phyloP scores from a whole-genome alignment of 345 rosid genomes.

The Brassica cretica region DNA sequence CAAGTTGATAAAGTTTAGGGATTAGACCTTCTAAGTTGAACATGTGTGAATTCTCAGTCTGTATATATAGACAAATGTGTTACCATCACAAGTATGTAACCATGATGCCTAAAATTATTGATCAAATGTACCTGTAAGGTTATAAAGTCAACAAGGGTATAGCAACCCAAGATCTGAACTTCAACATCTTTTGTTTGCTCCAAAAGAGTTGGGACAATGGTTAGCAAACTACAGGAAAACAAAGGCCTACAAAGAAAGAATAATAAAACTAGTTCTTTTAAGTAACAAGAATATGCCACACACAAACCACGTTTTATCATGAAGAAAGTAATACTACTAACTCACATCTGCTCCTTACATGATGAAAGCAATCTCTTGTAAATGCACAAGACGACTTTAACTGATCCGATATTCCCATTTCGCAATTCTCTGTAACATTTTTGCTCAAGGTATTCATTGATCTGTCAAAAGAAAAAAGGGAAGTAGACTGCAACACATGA shows the following conservation, averaged over 20 bases:
- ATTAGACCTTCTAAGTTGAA: slow-evolving; percentile 95
- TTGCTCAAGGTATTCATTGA: slow-evolving; percentile 66
- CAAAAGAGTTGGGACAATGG: slow-evolving; percentile 67
- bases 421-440: slow-evolving; percentile 79
- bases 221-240: slow-evolving; percentile 80
- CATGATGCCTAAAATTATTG: slow-evolving; percentile 16
- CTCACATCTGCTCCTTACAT: slow-evolving; percentile 88
- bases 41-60: slow-evolving; percentile 73
- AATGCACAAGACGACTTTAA: slow-evolving; percentile 66
- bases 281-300: neutral
- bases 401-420: slow-evolving; percentile 68
- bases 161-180: slow-evolving; percentile 74
- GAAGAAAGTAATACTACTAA: slow-evolving; percentile 37
- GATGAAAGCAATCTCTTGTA: slow-evolving; percentile 65
- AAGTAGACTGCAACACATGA: slow-evolving; percentile 31
- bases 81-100: slow-evolving; percentile 25
- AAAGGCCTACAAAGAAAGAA: slow-evolving; percentile 68
- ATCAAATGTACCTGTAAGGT: slow-evolving; percentile 61
- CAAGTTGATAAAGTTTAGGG: slow-evolving; percentile 87
- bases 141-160: slow-evolving; percentile 75
- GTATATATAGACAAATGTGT: slow-evolving; percentile 33
- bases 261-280: slow-evolving; percentile 1
- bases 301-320: neutral
- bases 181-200: slow-evolving; percentile 74
- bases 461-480: slow-evolving; percentile 46